These are phyloP conservation scores for Morella rubra DNA, from an alignment of 306 rosid genomes.

Conservation along the genomic window DNA sequence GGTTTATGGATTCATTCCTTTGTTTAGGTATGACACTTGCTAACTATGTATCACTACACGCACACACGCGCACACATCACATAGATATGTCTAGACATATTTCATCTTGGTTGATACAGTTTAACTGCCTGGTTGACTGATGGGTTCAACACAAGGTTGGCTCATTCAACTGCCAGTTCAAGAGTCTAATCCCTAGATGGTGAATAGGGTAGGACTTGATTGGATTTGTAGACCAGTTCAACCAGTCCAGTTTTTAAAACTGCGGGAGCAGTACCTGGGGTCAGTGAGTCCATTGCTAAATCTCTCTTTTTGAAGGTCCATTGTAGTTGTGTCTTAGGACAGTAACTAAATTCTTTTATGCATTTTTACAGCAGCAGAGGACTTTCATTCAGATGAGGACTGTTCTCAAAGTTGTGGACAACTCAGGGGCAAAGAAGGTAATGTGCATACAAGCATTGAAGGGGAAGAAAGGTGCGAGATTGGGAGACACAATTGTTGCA, in stretches of 20 bases:
- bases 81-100: not conserved
- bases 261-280: not conserved
- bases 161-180: not conserved
- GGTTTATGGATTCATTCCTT: too few relatives aligned
- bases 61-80: not conserved
- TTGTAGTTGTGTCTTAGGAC: not conserved
- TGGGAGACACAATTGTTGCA: conserved; percentile 81
- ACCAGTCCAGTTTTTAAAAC: not conserved
- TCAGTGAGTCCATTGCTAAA: not conserved
- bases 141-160: not conserved
- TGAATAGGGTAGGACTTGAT: not conserved
- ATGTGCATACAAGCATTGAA: conserved; percentile 90
- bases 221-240: not conserved
- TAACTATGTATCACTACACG: too few relatives aligned
- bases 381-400: conserved; percentile 93
- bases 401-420: conserved; percentile 89
- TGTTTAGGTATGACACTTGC: not conserved
- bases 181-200: not conserved
- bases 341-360: not conserved
- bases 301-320: not conserved
- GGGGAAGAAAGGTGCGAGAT: conserved; percentile 84
- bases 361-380: conserved; percentile 61
- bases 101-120: not conserved
- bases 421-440: conserved; percentile 81
- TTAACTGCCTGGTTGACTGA: not conserved